Evolutionary conservation across 2,329 filamentous ascomycete species (phyloP), one percentile per base, ranked within the genome.

Genomic region (Microdochium bolleyi): DNA sequence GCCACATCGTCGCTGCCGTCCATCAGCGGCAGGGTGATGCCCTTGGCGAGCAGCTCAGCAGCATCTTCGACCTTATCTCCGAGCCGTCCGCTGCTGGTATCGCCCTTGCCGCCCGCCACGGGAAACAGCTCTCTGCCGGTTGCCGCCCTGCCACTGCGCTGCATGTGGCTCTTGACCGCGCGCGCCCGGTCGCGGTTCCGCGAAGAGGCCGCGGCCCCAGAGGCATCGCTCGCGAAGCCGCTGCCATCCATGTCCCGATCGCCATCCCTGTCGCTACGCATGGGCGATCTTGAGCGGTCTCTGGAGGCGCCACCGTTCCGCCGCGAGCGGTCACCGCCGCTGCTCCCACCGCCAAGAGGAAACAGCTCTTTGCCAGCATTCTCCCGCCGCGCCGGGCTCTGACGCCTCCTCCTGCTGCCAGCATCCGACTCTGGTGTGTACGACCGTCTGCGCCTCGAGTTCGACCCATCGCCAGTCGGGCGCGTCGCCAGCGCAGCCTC

Each of bases 321-420:
- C 21, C 41, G n/a, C 3, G 41, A 22, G 51, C 66, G 67, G 49
- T 58, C 54, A 49, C 61, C 60, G 16, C 57, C 55, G 38, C 59
- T 56, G 49, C 63, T 67, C 32, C 60, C 66, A 25, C 27, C 59
- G 48, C 62, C 65, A 44, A 65, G 67, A 1, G 80, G 77, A 60
- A 90, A 89, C 5, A 90, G 73, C 64, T 90, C 87, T 62, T 79
- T 84, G 51, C 73, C 73, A 13, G 70, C 69, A 56, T 81, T 82
- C 41, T 61, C 61, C 38, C 63, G 66, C 58, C 58, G 64, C 52
- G 58, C 60, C 38, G 59, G 66, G 19, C 64, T 67, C 53, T 55
- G 55, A 30, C 51, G 56, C 24, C 51, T 50, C n/a, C 52, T 7
- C n/a, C 41, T 30, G 30, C 21, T 57, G 27, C 27, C 27, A 30